Percentiles rank a stretch among this genome's conserved stretches.
Conservation (phyloP, 306 rosid genomes). For the Cucumis hystrix region DNA sequence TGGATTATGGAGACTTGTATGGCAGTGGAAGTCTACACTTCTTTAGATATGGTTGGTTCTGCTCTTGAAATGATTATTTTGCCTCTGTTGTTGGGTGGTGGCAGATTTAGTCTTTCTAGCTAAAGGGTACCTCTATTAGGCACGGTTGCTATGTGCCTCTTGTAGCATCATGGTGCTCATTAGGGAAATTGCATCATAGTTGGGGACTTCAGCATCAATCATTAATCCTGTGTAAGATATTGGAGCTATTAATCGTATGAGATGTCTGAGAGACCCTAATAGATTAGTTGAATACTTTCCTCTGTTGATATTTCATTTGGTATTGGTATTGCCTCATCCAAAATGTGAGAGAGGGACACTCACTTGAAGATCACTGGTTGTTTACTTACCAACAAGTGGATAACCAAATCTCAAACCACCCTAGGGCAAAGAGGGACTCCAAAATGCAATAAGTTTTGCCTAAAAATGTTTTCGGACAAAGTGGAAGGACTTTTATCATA, state of each 20-base stretch:
- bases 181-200: no score
- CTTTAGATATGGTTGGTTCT: background rate
- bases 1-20: background rate
- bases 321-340: background rate
- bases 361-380: background rate
- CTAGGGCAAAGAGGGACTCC: background rate
- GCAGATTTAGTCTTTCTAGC: background rate
- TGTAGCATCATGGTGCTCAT: no score
- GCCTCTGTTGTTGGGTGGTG: background rate
- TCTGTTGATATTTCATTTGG: background rate
- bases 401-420: background rate
- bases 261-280: background rate
- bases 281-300: background rate
- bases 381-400: background rate
- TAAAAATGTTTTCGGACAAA: background rate
- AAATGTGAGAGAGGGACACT: background rate
- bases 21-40: background rate
- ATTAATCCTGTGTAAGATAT: no score
- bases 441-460: background rate
- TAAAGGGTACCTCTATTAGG: background rate
- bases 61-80: background rate
- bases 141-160: background rate
- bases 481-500: background rate
- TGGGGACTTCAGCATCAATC: no score
- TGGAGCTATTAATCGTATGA: no score